These are phyloP conservation scores for Biancaea sappan DNA, from an alignment of 306 rosid species.

Conservation along the genomic window DNA sequence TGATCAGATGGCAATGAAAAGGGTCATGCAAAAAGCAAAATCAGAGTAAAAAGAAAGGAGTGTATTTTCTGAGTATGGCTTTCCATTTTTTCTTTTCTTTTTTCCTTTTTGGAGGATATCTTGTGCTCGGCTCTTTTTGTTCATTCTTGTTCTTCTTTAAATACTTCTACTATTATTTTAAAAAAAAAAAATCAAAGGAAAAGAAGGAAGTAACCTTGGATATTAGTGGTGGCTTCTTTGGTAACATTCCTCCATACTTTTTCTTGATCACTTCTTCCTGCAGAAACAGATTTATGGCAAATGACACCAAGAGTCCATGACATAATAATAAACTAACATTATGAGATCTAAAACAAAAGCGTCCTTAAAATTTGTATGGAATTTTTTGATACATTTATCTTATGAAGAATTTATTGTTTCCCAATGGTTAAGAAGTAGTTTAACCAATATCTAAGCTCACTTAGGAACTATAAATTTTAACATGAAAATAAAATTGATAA, in stretches of 20 bases:
- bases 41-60: neutral
- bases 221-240: slow-evolving; percentile 89
- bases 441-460: slow-evolving; percentile 11
- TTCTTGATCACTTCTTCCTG: slow-evolving; percentile 79
- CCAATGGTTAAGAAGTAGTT: slow-evolving; percentile 17
- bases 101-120: neutral
- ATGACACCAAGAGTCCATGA: slow-evolving; percentile 23
- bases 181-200: neutral
- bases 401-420: slow-evolving; percentile 8
- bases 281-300: slow-evolving; percentile 35
- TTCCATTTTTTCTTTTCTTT: neutral
- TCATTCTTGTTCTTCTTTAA: neutral
- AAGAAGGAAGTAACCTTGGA: slow-evolving; percentile 64
- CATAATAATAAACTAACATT: slow-evolving; percentile 25
- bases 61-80: neutral
- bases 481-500: neutral
- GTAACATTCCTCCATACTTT: slow-evolving; percentile 84
- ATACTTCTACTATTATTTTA: neutral
- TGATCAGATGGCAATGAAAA: neutral
- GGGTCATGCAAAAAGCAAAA: slow-evolving; percentile 1
- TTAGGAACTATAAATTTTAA: neutral
- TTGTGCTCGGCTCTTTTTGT: neutral
- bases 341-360: slow-evolving; percentile 11
- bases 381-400: neutral
- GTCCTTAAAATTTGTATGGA: slow-evolving; percentile 1